A percentile compares a stretch with the other conserved stretches of the same genome.
Conservation (phyloP, 2,329 filamentous ascomycete species). For the Penicillium brasilianum region DNA sequence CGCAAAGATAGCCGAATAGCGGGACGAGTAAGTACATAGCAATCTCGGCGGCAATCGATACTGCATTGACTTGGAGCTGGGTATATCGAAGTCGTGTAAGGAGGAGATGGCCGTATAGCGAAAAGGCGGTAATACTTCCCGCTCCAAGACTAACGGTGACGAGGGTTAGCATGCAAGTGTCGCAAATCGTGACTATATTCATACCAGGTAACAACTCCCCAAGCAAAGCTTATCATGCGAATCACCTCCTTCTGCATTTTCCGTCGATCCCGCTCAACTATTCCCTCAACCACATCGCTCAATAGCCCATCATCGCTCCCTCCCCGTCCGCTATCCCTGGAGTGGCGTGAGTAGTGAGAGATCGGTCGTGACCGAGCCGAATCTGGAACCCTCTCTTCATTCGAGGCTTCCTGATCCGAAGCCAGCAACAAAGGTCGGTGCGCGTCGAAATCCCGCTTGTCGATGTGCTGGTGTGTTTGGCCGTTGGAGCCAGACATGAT, state of each 20-base stretch:
- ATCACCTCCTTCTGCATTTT: slow-evolving; percentile 59
- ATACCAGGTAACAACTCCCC: slow-evolving; percentile 65
- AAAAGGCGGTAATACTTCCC: slow-evolving; percentile 91
- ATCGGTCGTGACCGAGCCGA: slow-evolving; percentile 29
- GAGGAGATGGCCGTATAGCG: slow-evolving; percentile 89
- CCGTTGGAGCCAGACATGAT: slow-evolving; percentile 35
- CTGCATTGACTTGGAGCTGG: slow-evolving; percentile 88
- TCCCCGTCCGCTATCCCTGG: slow-evolving; percentile 25
- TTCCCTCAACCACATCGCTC: slow-evolving; percentile 64
- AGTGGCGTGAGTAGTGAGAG: slow-evolving; percentile 27
- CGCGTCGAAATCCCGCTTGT: slow-evolving; percentile 55
- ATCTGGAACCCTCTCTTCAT: slow-evolving; percentile 32
- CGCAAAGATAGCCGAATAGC: slow-evolving; percentile 86
- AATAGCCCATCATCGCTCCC: slow-evolving; percentile 55
- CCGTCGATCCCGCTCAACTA: slow-evolving; percentile 61
- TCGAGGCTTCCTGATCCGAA: slow-evolving; percentile 17
- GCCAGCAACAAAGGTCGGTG: slow-evolving; percentile 44
- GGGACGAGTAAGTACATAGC: slow-evolving; percentile 93
- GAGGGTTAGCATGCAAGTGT: slow-evolving; percentile 14
- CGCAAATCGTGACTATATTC: slow-evolving; percentile 12
- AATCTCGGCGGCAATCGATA: slow-evolving; percentile 84
- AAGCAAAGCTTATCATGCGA: slow-evolving; percentile 62
- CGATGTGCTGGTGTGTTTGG: slow-evolving; percentile 37
- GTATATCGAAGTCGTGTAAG: slow-evolving; percentile 84
- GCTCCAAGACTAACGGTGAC: slow-evolving; percentile 67